Evolutionary conservation across 108 stramenopile genomes (phyloP), one percentile per base, ranked within the genome.

Genomic region (Chaetoceros tenuissimus): DNA sequence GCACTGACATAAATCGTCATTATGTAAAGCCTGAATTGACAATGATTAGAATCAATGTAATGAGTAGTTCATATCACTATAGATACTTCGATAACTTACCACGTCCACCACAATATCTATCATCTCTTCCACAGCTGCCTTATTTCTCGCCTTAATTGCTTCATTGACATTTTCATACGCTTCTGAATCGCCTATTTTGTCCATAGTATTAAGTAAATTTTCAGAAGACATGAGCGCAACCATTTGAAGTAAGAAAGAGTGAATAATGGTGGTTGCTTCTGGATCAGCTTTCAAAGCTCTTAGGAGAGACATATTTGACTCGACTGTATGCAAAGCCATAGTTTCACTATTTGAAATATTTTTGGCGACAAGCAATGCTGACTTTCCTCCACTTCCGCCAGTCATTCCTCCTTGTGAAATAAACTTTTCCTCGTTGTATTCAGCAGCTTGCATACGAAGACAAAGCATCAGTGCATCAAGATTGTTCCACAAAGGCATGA

Each of bases 1-100:
- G 0, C 62, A 51, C 48, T 74, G 81, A 30, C 78, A 79, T 22
- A 79, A 53, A 23, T 62, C 66, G 26, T 71, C 54, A 51, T 82
- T 67, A 31, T 62, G 59, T n/a, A 72, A 28, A 29, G 74, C 59
- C 67, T 63, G 8, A 10, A 29, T 8, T 59, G 2, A n/a, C 31
- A 27, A 28, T 25, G 3, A n/a, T 25, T 31, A 30, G 2, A 26
- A 24, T 62, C 50, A n/a, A 62, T 27, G 44, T 26, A 46, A 44
- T 47, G 10, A 59, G 45, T n/a, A n/a, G n/a, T n/a, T n/a, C n/a
- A n/a, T n/a, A n/a, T n/a, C n/a, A n/a, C n/a, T n/a, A n/a, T n/a
- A n/a, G n/a, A n/a, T n/a, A n/a, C n/a, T n/a, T n/a, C n/a, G 23
- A 16, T 26, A 34, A 52, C 64, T 50, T 29, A 65, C 64, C 64